Conservation (phyloP, 768 basidiomycete species). For the Rhizopogon sp. region DNA sequence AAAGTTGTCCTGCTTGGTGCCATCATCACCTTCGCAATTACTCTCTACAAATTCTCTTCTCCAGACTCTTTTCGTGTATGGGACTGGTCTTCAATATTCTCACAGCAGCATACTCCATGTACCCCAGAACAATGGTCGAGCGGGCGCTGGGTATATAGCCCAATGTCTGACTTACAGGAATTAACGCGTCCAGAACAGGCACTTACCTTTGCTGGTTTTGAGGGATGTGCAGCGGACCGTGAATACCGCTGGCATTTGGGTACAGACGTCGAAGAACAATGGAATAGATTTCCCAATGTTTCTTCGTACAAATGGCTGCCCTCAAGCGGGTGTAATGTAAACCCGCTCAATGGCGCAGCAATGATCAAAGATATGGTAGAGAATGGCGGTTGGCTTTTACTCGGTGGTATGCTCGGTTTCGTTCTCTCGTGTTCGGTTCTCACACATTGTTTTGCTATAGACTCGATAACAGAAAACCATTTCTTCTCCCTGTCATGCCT, state of each 20-base stretch:
- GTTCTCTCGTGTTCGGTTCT: background rate
- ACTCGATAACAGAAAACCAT: slow-evolving; percentile 68
- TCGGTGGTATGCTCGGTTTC: slow-evolving; percentile 44
- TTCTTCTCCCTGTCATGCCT: slow-evolving; percentile 70
- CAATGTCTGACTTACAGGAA: slow-evolving; percentile 26
- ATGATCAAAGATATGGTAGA: slow-evolving; percentile 57
- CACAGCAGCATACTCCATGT: slow-evolving; percentile 24
- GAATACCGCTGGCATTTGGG: slow-evolving; percentile 64
- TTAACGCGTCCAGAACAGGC: slow-evolving; percentile 40
- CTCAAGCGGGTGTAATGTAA: slow-evolving; percentile 37
- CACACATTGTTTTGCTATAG: slow-evolving; percentile 22
- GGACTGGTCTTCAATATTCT: slow-evolving; percentile 21
- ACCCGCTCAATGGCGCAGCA: slow-evolving; percentile 34
- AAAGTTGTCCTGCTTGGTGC: slow-evolving; percentile 22
- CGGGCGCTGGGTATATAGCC: slow-evolving; percentile 38
- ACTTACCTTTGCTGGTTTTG: slow-evolving; percentile 48
- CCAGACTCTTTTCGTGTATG: slow-evolving; percentile 9
- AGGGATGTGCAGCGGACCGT: slow-evolving; percentile 58
- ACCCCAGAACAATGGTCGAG: slow-evolving; percentile 29
- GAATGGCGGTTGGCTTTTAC: slow-evolving; percentile 64
- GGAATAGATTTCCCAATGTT: slow-evolving; percentile 48
- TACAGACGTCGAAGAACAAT: slow-evolving; percentile 41
- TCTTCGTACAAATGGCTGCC: slow-evolving; percentile 53
- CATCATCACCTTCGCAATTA: slow-evolving; percentile 20
- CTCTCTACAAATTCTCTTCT: slow-evolving; percentile 26